These are phyloP conservation scores for Neopestalotiopsis sp. DNA, from an alignment of 2,329 filamentous ascomycete species.

Conservation along the genomic window DNA sequence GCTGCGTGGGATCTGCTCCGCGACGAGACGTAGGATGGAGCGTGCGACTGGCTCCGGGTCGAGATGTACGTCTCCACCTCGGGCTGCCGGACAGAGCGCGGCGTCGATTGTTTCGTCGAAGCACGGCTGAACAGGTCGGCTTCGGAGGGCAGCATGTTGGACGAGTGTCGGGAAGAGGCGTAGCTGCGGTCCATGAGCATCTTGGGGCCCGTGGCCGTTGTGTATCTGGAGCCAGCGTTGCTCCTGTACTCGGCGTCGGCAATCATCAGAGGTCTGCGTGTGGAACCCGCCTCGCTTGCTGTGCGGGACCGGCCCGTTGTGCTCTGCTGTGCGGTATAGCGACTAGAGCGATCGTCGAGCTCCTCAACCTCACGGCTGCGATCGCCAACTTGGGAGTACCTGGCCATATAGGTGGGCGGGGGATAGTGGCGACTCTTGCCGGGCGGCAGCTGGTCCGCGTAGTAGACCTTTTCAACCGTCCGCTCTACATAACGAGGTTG, in stretches of 20 bases:
- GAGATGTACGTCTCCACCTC: slow-evolving; percentile 20
- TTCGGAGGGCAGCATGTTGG: slow-evolving; percentile 14
- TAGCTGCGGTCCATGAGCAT: slow-evolving; percentile 36
- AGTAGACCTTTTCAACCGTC: slow-evolving; percentile 42
- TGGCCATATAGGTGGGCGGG: slow-evolving; percentile 40
- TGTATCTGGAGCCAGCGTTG: slow-evolving; percentile 42
- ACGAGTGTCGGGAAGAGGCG: slow-evolving; percentile 27
- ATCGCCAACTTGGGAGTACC: slow-evolving; percentile 39
- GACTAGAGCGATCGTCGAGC: slow-evolving; percentile 45
- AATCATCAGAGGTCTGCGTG: slow-evolving; percentile 43
- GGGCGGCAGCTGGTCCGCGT: slow-evolving; percentile 39
- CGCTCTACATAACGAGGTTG: slow-evolving; percentile 42
- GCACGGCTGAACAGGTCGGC: slow-evolving; percentile 17
- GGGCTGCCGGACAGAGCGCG: slow-evolving; percentile 16
- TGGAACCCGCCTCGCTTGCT: slow-evolving; percentile 45
- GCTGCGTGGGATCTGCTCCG: slow-evolving; percentile 28
- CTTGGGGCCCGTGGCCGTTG: slow-evolving; percentile 29
- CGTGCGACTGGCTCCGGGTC: slow-evolving; percentile 22
- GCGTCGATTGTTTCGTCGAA: slow-evolving; percentile 15
- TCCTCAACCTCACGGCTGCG: slow-evolving; percentile 41
- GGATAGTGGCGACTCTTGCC: slow-evolving; percentile 35
- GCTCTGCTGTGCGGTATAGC: slow-evolving; percentile 43
- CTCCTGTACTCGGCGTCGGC: slow-evolving; percentile 48
- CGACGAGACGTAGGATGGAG: slow-evolving; percentile 26
- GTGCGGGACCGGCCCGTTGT: slow-evolving; percentile 39